Conservation (phyloP, 225 moss, liverwort and hornwort genomes). For the Rhytidiadelphus loreus region DNA sequence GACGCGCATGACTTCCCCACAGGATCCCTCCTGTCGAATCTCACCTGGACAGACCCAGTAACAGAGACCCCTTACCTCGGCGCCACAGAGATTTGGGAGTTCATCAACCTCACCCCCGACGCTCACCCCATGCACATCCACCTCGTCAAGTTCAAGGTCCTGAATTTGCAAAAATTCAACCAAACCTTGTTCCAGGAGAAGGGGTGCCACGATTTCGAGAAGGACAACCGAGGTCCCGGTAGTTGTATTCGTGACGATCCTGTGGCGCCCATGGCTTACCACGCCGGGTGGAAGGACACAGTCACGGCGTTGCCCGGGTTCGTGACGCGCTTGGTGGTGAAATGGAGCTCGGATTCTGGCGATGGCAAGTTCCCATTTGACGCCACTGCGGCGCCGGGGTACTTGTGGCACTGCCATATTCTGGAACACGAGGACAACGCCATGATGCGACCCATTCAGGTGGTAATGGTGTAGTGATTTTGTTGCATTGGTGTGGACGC, state of each 20-base stretch:
- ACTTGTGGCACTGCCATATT: slow-evolving; percentile 45
- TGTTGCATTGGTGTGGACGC: neutral
- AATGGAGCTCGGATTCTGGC: slow-evolving; percentile 19
- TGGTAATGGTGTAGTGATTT: neutral
- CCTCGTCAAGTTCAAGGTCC: slow-evolving; percentile 31
- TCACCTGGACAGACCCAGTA: slow-evolving; percentile 16
- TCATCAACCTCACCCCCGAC: slow-evolving; percentile 39
- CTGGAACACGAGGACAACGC: slow-evolving; percentile 70
- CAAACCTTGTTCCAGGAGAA: neutral
- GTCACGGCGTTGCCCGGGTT: slow-evolving; percentile 21
- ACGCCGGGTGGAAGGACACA: slow-evolving; percentile 54
- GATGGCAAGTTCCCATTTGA: slow-evolving; percentile 21
- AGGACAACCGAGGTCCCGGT: neutral
- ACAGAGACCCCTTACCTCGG: slow-evolving; percentile 16
- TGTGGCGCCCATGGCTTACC: slow-evolving; percentile 1
- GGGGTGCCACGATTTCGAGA: slow-evolving; percentile 2
- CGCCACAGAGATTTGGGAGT: slow-evolving; percentile 34
- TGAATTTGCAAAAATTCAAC: slow-evolving; percentile 26
- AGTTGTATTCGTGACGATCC: slow-evolving; percentile 22
- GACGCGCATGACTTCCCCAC: slow-evolving; percentile 15
- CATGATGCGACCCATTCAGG: slow-evolving; percentile 54
- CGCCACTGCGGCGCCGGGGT: slow-evolving; percentile 17
- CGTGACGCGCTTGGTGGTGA: slow-evolving; percentile 26
- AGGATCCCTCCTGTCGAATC: slow-evolving; percentile 2
- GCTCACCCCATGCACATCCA: slow-evolving; percentile 54